A percentile compares a stretch with the other conserved stretches of the same genome.
Conservation (phyloP, 805 yeast genomes). For the Lipomyces starkeyi region DNA sequence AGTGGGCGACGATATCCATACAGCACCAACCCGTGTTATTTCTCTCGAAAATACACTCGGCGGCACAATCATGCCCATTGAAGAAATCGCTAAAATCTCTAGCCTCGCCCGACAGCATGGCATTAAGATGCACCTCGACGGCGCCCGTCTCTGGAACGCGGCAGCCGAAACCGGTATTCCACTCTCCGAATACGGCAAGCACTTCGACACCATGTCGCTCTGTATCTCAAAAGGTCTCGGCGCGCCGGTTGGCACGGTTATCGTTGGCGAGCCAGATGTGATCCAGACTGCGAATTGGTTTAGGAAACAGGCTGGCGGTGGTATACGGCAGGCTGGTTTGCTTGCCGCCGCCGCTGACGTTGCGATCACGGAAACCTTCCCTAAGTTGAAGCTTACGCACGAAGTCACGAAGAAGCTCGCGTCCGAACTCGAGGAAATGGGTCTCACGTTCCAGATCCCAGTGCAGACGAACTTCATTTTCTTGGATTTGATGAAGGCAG, state of each 20-base stretch:
- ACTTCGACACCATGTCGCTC: slow-evolving; percentile 87
- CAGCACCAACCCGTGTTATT: slow-evolving; percentile 84
- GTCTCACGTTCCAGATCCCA: slow-evolving; percentile 70
- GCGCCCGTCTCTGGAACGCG: slow-evolving; percentile 97
- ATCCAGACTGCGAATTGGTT: slow-evolving; percentile 80
- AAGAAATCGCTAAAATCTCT: slow-evolving; percentile 73
- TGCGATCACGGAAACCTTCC: slow-evolving; percentile 76
- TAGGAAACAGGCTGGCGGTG: slow-evolving; percentile 92
- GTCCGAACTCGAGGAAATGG: slow-evolving; percentile 53
- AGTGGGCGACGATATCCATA: slow-evolving; percentile 83
- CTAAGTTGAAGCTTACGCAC: slow-evolving; percentile 56
- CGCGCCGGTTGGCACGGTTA: slow-evolving; percentile 89
- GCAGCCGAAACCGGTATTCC: slow-evolving; percentile 72
- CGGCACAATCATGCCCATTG: slow-evolving; percentile 80
- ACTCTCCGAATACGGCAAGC: slow-evolving; percentile 69
- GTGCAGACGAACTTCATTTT: slow-evolving; percentile 85
- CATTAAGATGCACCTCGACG: slow-evolving; percentile 80
- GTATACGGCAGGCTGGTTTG: slow-evolving; percentile 86
- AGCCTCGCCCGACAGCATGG: slow-evolving; percentile 67
- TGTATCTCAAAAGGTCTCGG: slow-evolving; percentile 90
- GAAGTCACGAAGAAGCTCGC: slow-evolving; percentile 58
- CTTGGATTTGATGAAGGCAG: slow-evolving; percentile 57
- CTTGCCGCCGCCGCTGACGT: slow-evolving; percentile 79
- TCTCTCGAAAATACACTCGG: slow-evolving; percentile 88
- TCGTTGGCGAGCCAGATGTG: slow-evolving; percentile 68